Evolutionary conservation across 2,329 filamentous ascomycete genomes (phyloP).

Genomic region (Chaetomium strumarium): DNA sequence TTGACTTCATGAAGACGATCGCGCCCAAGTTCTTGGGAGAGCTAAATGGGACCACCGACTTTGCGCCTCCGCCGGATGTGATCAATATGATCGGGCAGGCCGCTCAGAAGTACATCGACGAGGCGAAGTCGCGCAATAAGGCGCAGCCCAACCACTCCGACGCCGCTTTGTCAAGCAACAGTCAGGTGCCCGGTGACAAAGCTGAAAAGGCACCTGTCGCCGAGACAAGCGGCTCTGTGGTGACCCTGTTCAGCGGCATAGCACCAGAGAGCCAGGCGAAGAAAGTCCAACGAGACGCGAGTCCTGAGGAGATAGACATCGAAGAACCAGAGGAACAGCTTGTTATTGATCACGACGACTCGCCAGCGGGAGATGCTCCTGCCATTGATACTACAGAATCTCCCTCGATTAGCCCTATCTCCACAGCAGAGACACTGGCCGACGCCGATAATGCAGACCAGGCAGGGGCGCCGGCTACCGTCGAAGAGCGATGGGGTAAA

Average conservation of each 20-base stretch:
- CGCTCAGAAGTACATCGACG: slow-evolving; percentile 44
- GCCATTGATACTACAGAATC: slow-evolving; percentile 10
- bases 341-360: slow-evolving; percentile 26
- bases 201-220: slow-evolving; percentile 1
- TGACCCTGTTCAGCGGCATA: slow-evolving; percentile 23
- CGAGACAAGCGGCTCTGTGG: slow-evolving; percentile 1
- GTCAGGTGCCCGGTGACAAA: neutral
- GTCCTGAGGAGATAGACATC: slow-evolving; percentile 47
- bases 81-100: slow-evolving; percentile 47
- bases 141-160: neutral
- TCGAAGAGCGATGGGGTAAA: slow-evolving; percentile 30
- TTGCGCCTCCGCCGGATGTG: slow-evolving; percentile 38
- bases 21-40: slow-evolving; percentile 39
- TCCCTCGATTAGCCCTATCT: slow-evolving; percentile 2
- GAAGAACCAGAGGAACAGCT: slow-evolving; percentile 38
- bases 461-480: slow-evolving; percentile 20
- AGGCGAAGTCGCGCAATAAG: slow-evolving; percentile 21
- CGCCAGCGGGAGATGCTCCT: slow-evolving; percentile 11
- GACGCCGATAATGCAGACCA: neutral
- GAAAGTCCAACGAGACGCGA: slow-evolving; percentile 27
- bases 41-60: slow-evolving; percentile 32
- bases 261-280: slow-evolving; percentile 18
- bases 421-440: slow-evolving; percentile 1
- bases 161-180: slow-evolving; percentile 3
- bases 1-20: slow-evolving; percentile 36